These are phyloP conservation scores for Gaultheria prostrata DNA, from an alignment of 148 eudicot species.

Conservation along the genomic window DNA sequence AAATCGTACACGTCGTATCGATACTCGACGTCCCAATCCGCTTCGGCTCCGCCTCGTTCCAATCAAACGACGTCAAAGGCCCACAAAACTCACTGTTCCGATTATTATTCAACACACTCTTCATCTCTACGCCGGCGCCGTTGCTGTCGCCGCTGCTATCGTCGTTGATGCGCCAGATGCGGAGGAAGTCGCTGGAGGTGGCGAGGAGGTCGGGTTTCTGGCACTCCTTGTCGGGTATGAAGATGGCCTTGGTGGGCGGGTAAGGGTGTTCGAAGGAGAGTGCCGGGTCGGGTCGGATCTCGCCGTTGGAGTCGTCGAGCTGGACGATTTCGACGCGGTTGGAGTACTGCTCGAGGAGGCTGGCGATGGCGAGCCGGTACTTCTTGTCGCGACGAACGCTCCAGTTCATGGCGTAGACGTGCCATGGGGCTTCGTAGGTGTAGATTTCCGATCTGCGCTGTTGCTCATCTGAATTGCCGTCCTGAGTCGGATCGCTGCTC, in stretches of 20 bases:
- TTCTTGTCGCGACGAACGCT: conserved; percentile 78
- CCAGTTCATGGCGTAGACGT: conserved; percentile 95
- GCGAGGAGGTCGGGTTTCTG: conserved; percentile 54
- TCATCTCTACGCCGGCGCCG: conserved; percentile 36
- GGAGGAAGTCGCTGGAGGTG: conserved; percentile 50
- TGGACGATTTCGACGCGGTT: conserved; percentile 86
- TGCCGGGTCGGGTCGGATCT: conserved; percentile 45
- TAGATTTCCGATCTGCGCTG: conserved; percentile 81
- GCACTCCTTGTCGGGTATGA: conserved; percentile 62
- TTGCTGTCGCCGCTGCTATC: conserved; percentile 11
- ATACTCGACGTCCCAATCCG: conserved; percentile 65
- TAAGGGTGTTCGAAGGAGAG: conserved; percentile 55
- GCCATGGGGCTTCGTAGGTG: conserved; percentile 97
- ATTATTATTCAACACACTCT: conserved; percentile 46
- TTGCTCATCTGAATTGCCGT: conserved; percentile 48
- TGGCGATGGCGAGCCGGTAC: conserved; percentile 81
- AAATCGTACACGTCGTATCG: conserved; percentile 70
- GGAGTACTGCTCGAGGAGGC: conserved; percentile 63
- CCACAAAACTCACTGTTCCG: conserved; percentile 59
- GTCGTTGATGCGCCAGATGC: conserved; percentile 52
- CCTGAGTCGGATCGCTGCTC: conserved; percentile 45
- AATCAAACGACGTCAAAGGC: conserved; percentile 64
- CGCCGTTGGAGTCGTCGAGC: conserved; percentile 54
- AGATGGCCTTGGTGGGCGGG: conserved; percentile 53
- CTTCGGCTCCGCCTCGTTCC: conserved; percentile 72